phyloP scores from a whole-genome alignment of 257 asterid genomes.

The Cordia subcordata region DNA sequence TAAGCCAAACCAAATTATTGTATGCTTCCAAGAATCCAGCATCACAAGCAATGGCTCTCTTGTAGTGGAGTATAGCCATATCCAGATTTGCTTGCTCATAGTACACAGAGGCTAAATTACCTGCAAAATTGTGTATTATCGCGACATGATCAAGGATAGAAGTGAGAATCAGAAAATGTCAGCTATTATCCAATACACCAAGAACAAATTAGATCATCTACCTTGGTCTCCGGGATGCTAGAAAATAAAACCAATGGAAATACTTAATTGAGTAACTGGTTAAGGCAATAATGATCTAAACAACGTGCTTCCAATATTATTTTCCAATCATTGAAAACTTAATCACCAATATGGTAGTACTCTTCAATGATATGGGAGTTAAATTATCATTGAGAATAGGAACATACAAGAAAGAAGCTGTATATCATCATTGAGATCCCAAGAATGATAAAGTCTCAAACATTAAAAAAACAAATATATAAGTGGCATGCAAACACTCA shows the following conservation, averaged over 20 bases:
- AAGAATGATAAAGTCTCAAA: not conserved
- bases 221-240: too few species aligned
- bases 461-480: not conserved
- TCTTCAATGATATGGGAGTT: too few species aligned
- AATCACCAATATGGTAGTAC: too few species aligned
- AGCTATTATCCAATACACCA: not conserved
- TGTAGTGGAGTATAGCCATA: constrained; percentile 85
- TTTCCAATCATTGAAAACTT: too few species aligned
- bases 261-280: too few species aligned
- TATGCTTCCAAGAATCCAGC: constrained; percentile 92
- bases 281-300: too few species aligned
- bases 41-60: constrained; percentile 92
- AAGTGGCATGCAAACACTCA: too few species aligned
- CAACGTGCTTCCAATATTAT: too few species aligned
- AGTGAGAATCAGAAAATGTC: not conserved
- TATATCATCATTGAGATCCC: not conserved
- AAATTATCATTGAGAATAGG: too few species aligned
- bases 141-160: not conserved
- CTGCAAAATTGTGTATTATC: constrained; percentile 32
- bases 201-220: too few species aligned
- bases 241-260: too few species aligned
- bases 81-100: constrained; percentile 96
- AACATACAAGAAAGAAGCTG: not conserved
- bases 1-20: constrained; percentile 68
- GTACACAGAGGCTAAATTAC: constrained; percentile 88